These are phyloP conservation scores for Xylariaceae sp. DNA, from an alignment of 2,329 filamentous ascomycete genomes.

Conservation along the genomic window DNA sequence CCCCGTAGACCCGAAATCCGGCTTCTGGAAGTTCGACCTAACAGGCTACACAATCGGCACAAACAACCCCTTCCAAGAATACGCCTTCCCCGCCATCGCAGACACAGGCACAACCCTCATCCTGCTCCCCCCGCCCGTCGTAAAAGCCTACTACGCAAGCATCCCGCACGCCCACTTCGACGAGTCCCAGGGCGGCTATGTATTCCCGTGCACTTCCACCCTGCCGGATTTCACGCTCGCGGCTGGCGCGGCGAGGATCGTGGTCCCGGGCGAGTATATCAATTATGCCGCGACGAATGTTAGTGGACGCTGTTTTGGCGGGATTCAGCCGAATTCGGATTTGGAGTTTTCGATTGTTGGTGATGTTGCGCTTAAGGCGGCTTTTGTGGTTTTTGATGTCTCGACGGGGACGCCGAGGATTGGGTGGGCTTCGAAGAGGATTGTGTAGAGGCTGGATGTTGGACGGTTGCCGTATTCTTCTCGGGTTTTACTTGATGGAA, in stretches of 20 bases:
- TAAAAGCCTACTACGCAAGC: slow-evolving; percentile 46
- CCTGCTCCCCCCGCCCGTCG: slow-evolving; percentile 39
- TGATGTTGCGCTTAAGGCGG: slow-evolving; percentile 61
- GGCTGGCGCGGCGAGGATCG: slow-evolving; percentile 43
- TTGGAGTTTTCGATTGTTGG: slow-evolving; percentile 54
- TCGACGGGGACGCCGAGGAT: slow-evolving; percentile 34
- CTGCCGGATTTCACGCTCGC: slow-evolving; percentile 47
- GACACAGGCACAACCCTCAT: slow-evolving; percentile 56
- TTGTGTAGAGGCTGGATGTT: not conserved
- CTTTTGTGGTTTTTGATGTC: slow-evolving; percentile 56
- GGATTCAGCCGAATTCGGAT: slow-evolving; percentile 47
- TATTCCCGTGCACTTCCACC: slow-evolving; percentile 44
- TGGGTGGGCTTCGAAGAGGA: slow-evolving; percentile 40
- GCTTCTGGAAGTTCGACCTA: slow-evolving; percentile 34
- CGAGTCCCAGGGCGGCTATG: slow-evolving; percentile 41
- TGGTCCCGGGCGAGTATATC: slow-evolving; percentile 45
- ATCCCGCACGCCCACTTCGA: slow-evolving; percentile 40
- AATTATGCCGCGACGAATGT: slow-evolving; percentile 40
- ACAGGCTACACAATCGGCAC: slow-evolving; percentile 25
- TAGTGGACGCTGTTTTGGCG: slow-evolving; percentile 47
- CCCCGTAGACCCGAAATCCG: slow-evolving; percentile 27
- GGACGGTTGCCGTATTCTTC: too few relatives aligned
- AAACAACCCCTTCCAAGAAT: not conserved
- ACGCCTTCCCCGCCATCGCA: slow-evolving; percentile 39
- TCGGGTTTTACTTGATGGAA: too few relatives aligned